Evolutionary conservation across 176 grass and related monocot species (phyloP).

Genomic region (Eragrostis curvula): DNA sequence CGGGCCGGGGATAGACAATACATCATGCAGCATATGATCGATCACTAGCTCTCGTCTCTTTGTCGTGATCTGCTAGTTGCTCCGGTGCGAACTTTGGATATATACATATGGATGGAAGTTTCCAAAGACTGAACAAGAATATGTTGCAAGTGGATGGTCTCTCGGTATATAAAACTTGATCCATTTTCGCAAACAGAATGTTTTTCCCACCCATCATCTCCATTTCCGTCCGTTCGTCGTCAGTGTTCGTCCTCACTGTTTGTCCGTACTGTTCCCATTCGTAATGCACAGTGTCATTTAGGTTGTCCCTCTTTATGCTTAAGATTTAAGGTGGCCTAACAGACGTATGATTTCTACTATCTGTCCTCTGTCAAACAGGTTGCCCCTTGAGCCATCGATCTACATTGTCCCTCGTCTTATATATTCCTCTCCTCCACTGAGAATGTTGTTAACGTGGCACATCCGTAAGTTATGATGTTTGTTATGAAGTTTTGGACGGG

Average conservation of each 20-base stretch:
- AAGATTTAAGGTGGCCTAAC: no score
- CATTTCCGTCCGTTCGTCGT: no score
- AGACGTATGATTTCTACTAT: no score
- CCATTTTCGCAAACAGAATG: background rate
- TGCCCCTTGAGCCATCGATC: no score
- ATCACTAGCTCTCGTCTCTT: background rate
- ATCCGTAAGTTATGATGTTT: background rate
- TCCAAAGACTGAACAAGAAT: background rate
- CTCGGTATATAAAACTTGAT: background rate
- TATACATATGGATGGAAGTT: background rate
- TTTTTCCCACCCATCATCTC: background rate
- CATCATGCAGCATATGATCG: background rate
- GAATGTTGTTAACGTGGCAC: background rate
- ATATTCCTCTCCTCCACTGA: no score
- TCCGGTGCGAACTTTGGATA: background rate
- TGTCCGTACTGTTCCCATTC: background rate
- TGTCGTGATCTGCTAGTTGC: background rate
- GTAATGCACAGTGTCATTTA: background rate
- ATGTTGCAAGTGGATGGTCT: background rate
- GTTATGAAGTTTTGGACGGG: background rate
- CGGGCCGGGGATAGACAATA: background rate
- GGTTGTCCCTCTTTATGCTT: background rate
- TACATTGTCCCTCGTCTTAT: no score
- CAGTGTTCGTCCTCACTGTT: background rate
- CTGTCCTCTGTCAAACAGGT: background rate